Percentiles rank a stretch among this genome's conserved stretches.
These are phyloP conservation scores for Rubia yunnanensis DNA, from an alignment of 257 asterid genomes.

Conservation along the genomic window DNA sequence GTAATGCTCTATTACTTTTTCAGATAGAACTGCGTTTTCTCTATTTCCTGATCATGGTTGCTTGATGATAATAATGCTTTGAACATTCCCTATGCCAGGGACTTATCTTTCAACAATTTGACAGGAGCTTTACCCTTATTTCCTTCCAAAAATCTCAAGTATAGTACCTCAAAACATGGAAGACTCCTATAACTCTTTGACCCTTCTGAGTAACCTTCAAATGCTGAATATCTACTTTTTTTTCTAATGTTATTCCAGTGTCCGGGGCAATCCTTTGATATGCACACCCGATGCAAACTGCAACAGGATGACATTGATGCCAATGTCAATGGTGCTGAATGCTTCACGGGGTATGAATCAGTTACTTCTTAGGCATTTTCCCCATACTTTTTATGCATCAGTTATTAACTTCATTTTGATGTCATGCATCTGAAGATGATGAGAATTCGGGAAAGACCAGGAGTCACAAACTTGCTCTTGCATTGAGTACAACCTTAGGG, in stretches of 20 bases:
- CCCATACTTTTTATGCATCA: neutral
- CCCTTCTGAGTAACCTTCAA: neutral
- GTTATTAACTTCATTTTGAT: constrained; percentile 6
- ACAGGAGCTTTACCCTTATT: constrained; percentile 74
- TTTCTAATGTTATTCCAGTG: constrained; percentile 30
- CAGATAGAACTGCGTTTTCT: neutral
- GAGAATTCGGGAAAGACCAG: constrained; percentile 33
- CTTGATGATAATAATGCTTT: neutral
- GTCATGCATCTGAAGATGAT: constrained; percentile 30
- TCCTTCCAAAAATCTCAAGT: constrained; percentile 83
- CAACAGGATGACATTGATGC: constrained; percentile 51
- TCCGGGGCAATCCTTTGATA: constrained; percentile 75
- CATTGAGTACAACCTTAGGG: constrained; percentile 60
- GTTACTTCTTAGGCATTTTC: neutral
- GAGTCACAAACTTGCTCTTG: constrained; percentile 54
- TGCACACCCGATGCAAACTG: constrained; percentile 63
- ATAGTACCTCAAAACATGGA: constrained; percentile 18
- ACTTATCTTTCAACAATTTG: constrained; percentile 91
- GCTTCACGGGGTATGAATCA: constrained; percentile 42
- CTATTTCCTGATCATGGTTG: neutral
- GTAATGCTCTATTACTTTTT: constrained; percentile 38
- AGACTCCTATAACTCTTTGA: neutral
- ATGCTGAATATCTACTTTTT: constrained; percentile 6
- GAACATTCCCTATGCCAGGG: constrained; percentile 38
- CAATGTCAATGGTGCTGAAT: constrained; percentile 87